Evolutionary conservation across 2,329 filamentous ascomycete genomes (phyloP).

Genomic region (Didymella pinodella): DNA sequence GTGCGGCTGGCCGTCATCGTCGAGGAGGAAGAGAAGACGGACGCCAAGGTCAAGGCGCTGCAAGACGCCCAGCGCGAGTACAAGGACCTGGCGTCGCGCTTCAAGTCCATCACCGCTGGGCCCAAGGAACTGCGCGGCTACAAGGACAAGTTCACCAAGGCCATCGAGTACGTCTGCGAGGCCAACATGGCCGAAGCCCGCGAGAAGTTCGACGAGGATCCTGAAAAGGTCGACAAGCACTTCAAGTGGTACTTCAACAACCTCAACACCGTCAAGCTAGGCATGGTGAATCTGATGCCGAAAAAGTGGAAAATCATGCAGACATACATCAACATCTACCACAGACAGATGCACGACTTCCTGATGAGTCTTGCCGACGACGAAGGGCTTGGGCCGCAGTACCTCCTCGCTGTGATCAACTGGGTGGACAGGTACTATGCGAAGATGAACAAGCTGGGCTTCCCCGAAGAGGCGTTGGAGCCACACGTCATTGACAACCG

Average conservation of each 20-base stretch:
- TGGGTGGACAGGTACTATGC: constrained; percentile 96
- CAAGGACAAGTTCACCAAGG: constrained; percentile 91
- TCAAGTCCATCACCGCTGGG: constrained; percentile 94
- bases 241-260: constrained; percentile 99
- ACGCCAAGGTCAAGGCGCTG: constrained; percentile 86
- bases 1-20: constrained; percentile 92
- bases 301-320: constrained; percentile 96
- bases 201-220: constrained; percentile 82
- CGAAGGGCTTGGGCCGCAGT: constrained; percentile 80
- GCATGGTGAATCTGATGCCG: constrained; percentile 90
- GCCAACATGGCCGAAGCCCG: constrained; percentile 76
- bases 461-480: constrained; percentile 75
- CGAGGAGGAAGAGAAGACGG: constrained; percentile 95
- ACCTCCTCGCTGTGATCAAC: constrained; percentile 89
- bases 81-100: constrained; percentile 89
- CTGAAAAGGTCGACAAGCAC: constrained; percentile 81
- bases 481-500: constrained; percentile 91
- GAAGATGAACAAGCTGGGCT: constrained; percentile 92
- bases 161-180: constrained; percentile 76
- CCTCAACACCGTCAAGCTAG: constrained; percentile 89
- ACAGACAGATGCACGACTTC: constrained; percentile 94
- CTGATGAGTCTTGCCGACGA: constrained; percentile 84
- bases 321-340: constrained; percentile 90
- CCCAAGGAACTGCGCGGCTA: constrained; percentile 93
- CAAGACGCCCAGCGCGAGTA: constrained; percentile 96